Evolutionary conservation across 2,329 filamentous ascomycete species (phyloP).

Genomic region (Botrytis tulipae): DNA sequence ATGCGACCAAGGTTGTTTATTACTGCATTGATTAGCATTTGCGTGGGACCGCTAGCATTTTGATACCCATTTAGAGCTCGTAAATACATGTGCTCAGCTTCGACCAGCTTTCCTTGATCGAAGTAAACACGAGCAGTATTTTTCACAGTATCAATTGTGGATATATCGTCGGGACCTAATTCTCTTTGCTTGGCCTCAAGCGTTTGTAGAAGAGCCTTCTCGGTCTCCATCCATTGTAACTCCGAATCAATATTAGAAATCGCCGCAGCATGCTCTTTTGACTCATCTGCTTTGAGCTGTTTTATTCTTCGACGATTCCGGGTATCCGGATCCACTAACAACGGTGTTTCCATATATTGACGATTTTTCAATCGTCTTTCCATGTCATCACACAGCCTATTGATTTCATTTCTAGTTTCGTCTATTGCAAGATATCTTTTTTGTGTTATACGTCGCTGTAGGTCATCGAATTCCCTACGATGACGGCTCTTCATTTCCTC

Average conservation of each 20-base stretch:
- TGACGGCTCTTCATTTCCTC: conserved; percentile 1
- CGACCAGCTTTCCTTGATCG: conserved; percentile 24
- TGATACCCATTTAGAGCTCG: conserved; percentile 22
- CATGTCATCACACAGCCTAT: background rate
- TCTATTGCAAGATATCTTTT: background rate
- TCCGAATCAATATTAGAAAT: conserved; percentile 1
- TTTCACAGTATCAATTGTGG: conserved; percentile 23
- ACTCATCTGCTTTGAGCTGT: background rate
- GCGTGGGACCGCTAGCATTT: conserved; percentile 21
- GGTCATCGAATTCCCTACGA: background rate
- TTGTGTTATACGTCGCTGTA: background rate
- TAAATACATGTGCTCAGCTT: conserved; percentile 27
- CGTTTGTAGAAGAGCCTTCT: background rate
- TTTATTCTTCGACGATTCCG: background rate
- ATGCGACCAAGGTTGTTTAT: conserved; percentile 21
- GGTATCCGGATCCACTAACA: background rate
- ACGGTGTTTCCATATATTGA: background rate
- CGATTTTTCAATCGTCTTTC: background rate
- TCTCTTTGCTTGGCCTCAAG: conserved; percentile 19
- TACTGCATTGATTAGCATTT: conserved; percentile 19
- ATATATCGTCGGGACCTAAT: conserved; percentile 18
- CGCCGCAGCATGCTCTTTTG: background rate
- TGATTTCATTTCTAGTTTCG: background rate
- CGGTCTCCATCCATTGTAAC: conserved; percentile 5
- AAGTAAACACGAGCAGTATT: conserved; percentile 20